Conservation (phyloP, 2,329 filamentous ascomycete species). For the Bretziella fagacearum region DNA sequence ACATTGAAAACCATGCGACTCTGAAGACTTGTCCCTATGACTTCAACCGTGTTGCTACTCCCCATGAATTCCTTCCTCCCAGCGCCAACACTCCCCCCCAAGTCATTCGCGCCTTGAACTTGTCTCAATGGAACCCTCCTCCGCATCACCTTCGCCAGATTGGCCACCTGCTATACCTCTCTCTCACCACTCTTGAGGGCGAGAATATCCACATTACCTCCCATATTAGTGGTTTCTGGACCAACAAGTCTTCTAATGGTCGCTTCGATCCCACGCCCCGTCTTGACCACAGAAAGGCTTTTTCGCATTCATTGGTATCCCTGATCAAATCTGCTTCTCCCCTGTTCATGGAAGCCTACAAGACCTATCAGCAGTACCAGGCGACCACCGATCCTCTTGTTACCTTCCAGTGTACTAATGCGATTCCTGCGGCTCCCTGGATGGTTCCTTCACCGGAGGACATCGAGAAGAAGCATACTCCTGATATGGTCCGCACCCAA, state of each 20-base stretch:
- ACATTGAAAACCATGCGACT: not conserved
- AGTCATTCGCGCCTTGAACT: constrained; percentile 72
- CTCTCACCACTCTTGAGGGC: constrained; percentile 79
- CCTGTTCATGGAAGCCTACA: constrained; percentile 63
- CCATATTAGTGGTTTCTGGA: constrained; percentile 87
- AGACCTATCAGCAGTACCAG: constrained; percentile 67
- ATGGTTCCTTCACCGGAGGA: constrained; percentile 55
- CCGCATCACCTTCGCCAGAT: constrained; percentile 80
- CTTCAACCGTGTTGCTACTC: constrained; percentile 49
- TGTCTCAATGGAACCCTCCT: constrained; percentile 93
- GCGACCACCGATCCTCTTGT: constrained; percentile 73
- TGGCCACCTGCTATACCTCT: constrained; percentile 81
- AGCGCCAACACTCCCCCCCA: constrained; percentile 56
- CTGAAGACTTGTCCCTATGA: constrained; percentile 37
- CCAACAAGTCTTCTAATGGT: constrained; percentile 88
- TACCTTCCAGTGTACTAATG: constrained; percentile 90
- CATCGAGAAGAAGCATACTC: constrained; percentile 49
- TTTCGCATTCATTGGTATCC: constrained; percentile 71
- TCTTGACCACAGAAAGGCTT: constrained; percentile 56
- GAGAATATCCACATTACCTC: constrained; percentile 89
- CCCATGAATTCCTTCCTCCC: constrained; percentile 55
- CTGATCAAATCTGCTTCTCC: constrained; percentile 66
- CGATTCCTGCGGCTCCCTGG: constrained; percentile 85
- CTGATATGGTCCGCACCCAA: constrained; percentile 78
- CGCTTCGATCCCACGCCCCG: constrained; percentile 88